A percentile compares a stretch with the other conserved stretches of the same genome.
Evolutionary conservation across 192 early-diverging fungal species (phyloP).

Genomic region (Gamsiella multidivaricata): DNA sequence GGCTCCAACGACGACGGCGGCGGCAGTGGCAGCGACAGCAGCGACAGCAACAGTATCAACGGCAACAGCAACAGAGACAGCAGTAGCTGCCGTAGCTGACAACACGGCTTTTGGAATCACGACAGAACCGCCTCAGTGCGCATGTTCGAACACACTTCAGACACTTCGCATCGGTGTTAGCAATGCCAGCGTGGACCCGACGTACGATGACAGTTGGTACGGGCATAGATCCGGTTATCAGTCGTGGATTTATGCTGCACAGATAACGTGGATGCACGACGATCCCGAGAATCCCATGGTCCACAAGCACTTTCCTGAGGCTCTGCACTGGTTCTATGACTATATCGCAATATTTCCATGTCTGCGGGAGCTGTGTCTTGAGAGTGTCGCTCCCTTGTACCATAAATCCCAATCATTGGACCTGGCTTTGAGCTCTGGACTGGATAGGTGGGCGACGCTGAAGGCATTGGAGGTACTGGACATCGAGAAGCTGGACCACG

Average conservation of each 20-base stretch:
- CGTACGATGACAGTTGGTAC: background rate
- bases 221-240: conserved; percentile 10
- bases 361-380: conserved; percentile 22
- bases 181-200: background rate
- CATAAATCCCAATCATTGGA: background rate
- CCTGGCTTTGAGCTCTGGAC: conserved; percentile 12
- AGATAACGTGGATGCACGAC: background rate
- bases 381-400: background rate
- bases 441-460: conserved; percentile 3
- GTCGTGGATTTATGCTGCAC: conserved; percentile 8
- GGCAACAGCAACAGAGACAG: background rate
- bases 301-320: background rate
- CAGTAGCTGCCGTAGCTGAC: no score
- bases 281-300: background rate
- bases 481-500: conserved; percentile 4
- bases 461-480: conserved; percentile 5
- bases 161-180: background rate
- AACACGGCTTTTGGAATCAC: no score
- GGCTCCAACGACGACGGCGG: background rate
- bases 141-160: background rate
- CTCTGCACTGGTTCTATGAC: conserved; percentile 8
- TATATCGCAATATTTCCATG: conserved; percentile 6
- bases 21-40: background rate
- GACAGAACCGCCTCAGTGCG: background rate
- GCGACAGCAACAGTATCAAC: background rate